Evolutionary conservation across 495 filamentous ascomycete species (phyloP).

Genomic region (Hypomontagnella submonticulosa): DNA sequence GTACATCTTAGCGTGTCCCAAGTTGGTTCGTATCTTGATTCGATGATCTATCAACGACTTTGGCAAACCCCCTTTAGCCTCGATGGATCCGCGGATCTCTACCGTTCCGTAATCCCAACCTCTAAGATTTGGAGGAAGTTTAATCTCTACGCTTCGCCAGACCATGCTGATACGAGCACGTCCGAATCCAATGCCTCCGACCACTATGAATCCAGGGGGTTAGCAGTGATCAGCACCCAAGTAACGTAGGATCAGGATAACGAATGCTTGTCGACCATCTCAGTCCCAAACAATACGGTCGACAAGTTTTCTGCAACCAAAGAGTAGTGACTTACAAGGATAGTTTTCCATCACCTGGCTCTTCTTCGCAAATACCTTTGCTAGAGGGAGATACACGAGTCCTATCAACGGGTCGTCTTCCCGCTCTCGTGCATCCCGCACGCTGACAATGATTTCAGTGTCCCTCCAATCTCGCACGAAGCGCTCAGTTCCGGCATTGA

Average conservation of each 20-base stretch:
- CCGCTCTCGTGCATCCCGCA: constrained; percentile 71
- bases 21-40: constrained; percentile 66
- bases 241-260: constrained; percentile 3
- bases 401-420: constrained; percentile 75
- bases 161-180: constrained; percentile 72
- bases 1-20: constrained; percentile 66
- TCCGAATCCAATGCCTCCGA: constrained; percentile 76
- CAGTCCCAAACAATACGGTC: neutral
- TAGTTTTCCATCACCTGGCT: constrained; percentile 71
- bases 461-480: constrained; percentile 74
- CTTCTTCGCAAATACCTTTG: constrained; percentile 63
- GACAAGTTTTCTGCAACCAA: constrained; percentile 1
- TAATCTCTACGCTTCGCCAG: constrained; percentile 72
- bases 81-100: constrained; percentile 60
- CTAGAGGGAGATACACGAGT: constrained; percentile 71
- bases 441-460: constrained; percentile 71
- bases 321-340: constrained; percentile 55
- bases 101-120: constrained; percentile 77
- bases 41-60: constrained; percentile 57
- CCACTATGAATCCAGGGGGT: constrained; percentile 37
- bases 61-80: constrained; percentile 52
- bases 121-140: constrained; percentile 62
- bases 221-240: constrained; percentile 9
- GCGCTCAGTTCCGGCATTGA: constrained; percentile 79
- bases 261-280: neutral